Evolutionary conservation across 2,329 filamentous ascomycete species (phyloP).

Genomic region (Fusarium robinianum): DNA sequence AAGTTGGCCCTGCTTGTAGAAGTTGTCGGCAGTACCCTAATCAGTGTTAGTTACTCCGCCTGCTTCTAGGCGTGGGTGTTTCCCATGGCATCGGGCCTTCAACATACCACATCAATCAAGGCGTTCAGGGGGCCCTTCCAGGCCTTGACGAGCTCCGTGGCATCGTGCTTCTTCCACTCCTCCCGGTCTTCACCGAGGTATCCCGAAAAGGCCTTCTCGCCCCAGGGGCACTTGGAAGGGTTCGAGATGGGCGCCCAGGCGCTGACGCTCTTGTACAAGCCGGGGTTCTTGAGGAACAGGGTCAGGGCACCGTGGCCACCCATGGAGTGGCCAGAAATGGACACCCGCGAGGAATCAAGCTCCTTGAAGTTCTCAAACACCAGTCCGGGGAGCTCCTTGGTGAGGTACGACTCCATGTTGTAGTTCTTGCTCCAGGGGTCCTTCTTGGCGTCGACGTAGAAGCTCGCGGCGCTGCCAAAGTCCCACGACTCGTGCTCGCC

Average conservation of each 20-base stretch:
- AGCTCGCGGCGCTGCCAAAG: constrained; percentile 89
- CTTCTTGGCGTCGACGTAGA: constrained; percentile 87
- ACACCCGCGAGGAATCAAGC: constrained; percentile 72
- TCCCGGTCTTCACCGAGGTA: constrained; percentile 81
- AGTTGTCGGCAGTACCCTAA: constrained; percentile 89
- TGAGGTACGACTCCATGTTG: constrained; percentile 93
- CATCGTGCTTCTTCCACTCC: constrained; percentile 88
- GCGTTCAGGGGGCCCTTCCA: constrained; percentile 75
- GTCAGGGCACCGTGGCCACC: constrained; percentile 95
- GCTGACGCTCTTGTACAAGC: constrained; percentile 84
- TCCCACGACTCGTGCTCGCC: constrained; percentile 90
- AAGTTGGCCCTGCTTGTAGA: constrained; percentile 92
- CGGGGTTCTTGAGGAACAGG: constrained; percentile 88
- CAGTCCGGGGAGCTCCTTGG: constrained; percentile 78
- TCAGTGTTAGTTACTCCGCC: constrained; percentile 1
- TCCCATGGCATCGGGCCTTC: too few species aligned
- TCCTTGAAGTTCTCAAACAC: constrained; percentile 73
- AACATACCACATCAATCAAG: constrained; percentile 87
- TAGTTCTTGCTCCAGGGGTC: constrained; percentile 78
- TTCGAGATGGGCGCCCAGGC: constrained; percentile 92
- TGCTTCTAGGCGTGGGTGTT: too few species aligned
- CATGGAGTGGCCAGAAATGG: constrained; percentile 95
- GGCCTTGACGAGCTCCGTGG: constrained; percentile 81
- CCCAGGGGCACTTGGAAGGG: constrained; percentile 86
- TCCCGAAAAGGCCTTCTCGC: constrained; percentile 89